These are phyloP conservation scores for Nicotiana tabacum DNA, from an alignment of 257 asterid species.

Conservation along the genomic window DNA sequence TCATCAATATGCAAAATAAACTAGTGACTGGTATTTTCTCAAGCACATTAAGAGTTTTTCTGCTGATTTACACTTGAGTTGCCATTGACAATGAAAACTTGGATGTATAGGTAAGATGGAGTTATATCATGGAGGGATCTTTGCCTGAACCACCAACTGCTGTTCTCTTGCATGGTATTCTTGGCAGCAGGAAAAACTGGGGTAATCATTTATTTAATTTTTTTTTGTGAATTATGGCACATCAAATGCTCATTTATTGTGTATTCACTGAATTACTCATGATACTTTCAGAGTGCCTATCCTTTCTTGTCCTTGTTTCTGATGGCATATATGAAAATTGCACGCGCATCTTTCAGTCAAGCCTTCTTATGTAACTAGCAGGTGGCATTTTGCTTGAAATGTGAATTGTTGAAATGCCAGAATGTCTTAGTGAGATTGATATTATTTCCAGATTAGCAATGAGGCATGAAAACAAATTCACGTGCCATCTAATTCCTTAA, in stretches of 20 bases:
- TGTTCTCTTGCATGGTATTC: constrained; percentile 93
- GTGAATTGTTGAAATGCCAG: background rate
- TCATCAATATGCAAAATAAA: background rate
- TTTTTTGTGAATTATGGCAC: constrained; percentile 9
- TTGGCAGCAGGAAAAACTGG: constrained; percentile 98
- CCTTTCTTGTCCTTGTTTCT: background rate
- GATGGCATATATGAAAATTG: background rate
- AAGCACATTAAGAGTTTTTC: background rate
- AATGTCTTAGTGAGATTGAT: background rate
- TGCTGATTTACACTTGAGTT: background rate
- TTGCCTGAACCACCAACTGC: constrained; percentile 94
- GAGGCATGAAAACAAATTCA: background rate
- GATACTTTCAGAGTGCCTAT: background rate
- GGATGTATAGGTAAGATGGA: constrained; percentile 81
- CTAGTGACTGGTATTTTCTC: background rate
- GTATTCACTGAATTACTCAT: background rate
- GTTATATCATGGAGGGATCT: constrained; percentile 68
- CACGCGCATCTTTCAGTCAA: background rate
- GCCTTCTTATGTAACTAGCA: background rate
- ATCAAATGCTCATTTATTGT: background rate
- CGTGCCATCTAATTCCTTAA: background rate
- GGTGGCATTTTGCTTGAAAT: background rate
- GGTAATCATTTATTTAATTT: constrained; percentile 37
- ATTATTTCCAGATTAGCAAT: background rate
- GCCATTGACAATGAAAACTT: constrained; percentile 14